These are phyloP conservation scores for Primulina eburnea DNA, from an alignment of 257 asterid species.

Conservation along the genomic window DNA sequence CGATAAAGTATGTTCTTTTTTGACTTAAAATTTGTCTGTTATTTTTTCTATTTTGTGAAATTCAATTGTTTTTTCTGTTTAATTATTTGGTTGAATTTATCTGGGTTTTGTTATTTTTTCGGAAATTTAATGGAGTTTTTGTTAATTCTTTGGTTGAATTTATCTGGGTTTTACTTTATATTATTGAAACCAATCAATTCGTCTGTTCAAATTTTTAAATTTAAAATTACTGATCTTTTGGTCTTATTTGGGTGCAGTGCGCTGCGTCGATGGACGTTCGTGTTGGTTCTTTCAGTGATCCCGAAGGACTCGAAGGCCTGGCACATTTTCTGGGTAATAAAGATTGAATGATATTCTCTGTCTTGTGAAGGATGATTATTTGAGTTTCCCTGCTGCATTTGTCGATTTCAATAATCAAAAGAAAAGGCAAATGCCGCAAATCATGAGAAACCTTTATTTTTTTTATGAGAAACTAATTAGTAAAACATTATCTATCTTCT, in stretches of 20 bases:
- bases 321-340: constrained; percentile 93
- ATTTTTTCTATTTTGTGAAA: no score
- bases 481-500: no score
- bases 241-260: constrained; percentile 52
- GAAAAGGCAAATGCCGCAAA: no score
- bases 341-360: neutral
- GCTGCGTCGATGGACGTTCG: constrained; percentile 96
- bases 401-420: neutral
- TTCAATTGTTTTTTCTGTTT: neutral
- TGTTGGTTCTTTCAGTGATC: constrained; percentile 93
- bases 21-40: neutral
- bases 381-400: neutral
- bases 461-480: no score
- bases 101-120: no score
- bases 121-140: no score
- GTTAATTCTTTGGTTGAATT: neutral
- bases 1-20: constrained; percentile 56
- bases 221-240: constrained; percentile 17
- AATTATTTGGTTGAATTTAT: neutral
- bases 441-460: no score
- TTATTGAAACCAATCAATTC: no score
- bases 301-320: constrained; percentile 94
- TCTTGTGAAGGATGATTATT: no score
- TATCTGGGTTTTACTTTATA: neutral
- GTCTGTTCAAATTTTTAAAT: neutral